Evolutionary conservation across 805 yeast genomes (phyloP).

Genomic region (Starmerella roubikii): DNA sequence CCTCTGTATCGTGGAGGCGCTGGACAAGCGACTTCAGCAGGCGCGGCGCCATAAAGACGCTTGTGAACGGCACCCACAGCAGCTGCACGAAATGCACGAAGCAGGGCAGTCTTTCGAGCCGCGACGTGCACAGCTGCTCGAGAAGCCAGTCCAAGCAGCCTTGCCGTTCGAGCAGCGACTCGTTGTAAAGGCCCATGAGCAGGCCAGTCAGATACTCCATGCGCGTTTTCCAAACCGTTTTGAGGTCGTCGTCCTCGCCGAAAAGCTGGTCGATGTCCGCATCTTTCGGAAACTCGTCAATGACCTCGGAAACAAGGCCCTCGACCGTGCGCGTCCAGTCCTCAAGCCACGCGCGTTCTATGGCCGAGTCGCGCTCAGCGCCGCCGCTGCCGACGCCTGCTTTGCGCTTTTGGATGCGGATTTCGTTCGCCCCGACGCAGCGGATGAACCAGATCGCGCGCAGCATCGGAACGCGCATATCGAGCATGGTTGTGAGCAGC

Average conservation of each 20-base stretch:
- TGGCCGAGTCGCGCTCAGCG: background rate
- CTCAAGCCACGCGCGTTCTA: constrained; percentile 52
- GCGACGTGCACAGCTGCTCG: constrained; percentile 34
- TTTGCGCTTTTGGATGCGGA: constrained; percentile 43
- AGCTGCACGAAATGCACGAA: constrained; percentile 42
- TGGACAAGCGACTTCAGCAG: constrained; percentile 4
- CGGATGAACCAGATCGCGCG: constrained; percentile 86
- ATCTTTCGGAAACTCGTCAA: constrained; percentile 30
- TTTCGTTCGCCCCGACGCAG: constrained; percentile 73
- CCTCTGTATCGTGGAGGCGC: background rate
- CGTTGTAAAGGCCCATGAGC: constrained; percentile 51
- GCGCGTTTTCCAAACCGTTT: constrained; percentile 34
- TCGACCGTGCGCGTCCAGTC: constrained; percentile 86
- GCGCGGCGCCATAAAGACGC: constrained; percentile 4
- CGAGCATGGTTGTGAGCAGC: constrained; percentile 55
- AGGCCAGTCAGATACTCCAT: constrained; percentile 49
- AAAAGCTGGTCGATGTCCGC: background rate
- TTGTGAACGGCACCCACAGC: constrained; percentile 53
- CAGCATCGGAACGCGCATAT: constrained; percentile 54
- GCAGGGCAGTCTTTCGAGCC: constrained; percentile 33
- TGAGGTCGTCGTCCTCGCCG: background rate
- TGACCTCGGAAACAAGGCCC: constrained; percentile 40
- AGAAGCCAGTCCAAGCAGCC: constrained; percentile 53
- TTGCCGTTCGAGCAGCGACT: constrained; percentile 49
- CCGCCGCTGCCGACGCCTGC: constrained; percentile 6